Conservation (phyloP, 2,329 filamentous ascomycete genomes). For the Fusarium sp. region DNA sequence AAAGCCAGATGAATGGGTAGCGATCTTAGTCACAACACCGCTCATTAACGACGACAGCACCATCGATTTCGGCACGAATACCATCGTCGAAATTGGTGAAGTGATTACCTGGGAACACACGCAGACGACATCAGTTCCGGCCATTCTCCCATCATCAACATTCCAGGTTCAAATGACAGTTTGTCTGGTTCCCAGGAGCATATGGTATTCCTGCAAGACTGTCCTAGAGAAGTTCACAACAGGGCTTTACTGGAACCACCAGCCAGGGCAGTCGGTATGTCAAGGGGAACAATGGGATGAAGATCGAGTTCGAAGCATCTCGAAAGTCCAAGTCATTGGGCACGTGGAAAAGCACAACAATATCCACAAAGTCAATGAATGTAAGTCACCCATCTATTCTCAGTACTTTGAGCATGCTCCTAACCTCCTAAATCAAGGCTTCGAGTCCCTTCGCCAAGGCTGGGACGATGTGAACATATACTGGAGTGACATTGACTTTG, state of each 20-base stretch:
- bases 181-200: conserved; percentile 12
- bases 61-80: background rate
- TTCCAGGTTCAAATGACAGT: conserved; percentile 10
- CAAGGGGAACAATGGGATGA: conserved; percentile 5
- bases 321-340: conserved; percentile 10
- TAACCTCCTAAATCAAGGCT: background rate
- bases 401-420: fast-evolving
- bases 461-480: conserved; percentile 19
- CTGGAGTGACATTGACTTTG: conserved; percentile 28
- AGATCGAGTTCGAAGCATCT: background rate
- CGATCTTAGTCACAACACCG: conserved; percentile 5
- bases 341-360: background rate
- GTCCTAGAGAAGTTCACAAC: conserved; percentile 8
- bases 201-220: conserved; percentile 15
- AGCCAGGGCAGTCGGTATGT: fast-evolving
- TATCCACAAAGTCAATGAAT: background rate
- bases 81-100: background rate
- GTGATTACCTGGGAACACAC: conserved; percentile 5
- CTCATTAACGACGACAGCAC: background rate
- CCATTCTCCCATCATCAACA: background rate
- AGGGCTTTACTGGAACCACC: conserved; percentile 16
- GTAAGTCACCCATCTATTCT: background rate
- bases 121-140: background rate
- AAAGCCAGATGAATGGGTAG: conserved; percentile 5
- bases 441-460: background rate